These are phyloP conservation scores for Pyronema domesticum DNA, from an alignment of 495 filamentous ascomycete species.

Conservation along the genomic window DNA sequence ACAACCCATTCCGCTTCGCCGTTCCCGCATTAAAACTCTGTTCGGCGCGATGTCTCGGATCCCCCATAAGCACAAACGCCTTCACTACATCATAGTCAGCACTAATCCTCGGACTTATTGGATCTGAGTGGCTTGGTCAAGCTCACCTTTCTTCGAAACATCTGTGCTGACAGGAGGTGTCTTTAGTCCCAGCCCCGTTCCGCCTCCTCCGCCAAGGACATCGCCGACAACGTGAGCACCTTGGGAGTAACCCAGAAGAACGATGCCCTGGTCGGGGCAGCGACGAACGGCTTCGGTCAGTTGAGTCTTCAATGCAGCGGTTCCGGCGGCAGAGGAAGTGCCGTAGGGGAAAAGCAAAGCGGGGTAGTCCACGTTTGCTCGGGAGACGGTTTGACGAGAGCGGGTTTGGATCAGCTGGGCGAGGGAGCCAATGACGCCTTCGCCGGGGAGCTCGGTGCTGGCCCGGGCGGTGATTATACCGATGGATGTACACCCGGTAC, in stretches of 20 bases:
- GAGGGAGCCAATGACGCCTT: conserved; percentile 7
- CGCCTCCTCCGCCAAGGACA: conserved; percentile 9
- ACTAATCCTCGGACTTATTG: no score
- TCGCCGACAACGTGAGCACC: conserved; percentile 13
- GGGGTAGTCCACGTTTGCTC: conserved; percentile 6
- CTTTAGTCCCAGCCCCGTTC: conserved; percentile 5
- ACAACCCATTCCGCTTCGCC: no score
- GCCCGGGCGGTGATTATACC: conserved; percentile 13
- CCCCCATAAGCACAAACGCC: no score
- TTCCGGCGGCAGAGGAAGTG: conserved; percentile 8
- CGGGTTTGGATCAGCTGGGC: background rate
- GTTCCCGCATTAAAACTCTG: no score
- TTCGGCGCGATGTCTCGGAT: no score
- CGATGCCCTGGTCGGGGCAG: conserved; percentile 11
- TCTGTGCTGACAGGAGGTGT: conserved; percentile 1
- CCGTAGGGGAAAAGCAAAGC: conserved; percentile 8
- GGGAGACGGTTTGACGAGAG: conserved; percentile 5
- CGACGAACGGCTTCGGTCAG: conserved; percentile 6
- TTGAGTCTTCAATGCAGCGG: conserved; percentile 5
- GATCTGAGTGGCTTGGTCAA: no score
- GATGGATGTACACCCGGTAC: conserved; percentile 2
- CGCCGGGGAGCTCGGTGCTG: conserved; percentile 7
- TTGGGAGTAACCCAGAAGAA: conserved; percentile 13
- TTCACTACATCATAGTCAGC: no score
- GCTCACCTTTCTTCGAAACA: conserved; percentile 3